A percentile compares a stretch with the other conserved stretches of the same genome.
Evolutionary conservation across 169 alveolate species (phyloP).

Genomic region (Eimeria necatrix): DNA sequence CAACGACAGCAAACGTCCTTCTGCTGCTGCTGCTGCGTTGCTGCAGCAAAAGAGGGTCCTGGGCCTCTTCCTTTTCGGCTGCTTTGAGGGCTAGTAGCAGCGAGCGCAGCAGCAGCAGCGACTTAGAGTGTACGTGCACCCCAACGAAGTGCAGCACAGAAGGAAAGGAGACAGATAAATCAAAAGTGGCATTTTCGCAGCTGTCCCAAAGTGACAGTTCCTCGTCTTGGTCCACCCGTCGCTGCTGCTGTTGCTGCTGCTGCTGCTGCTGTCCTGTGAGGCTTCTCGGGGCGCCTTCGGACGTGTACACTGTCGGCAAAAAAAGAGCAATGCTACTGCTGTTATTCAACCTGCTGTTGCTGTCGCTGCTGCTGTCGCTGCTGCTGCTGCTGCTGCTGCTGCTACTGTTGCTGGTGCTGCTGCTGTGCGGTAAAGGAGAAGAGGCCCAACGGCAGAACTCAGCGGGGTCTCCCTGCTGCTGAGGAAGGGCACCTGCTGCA

Average conservation of each 20-base stretch:
- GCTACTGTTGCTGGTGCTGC: not conserved
- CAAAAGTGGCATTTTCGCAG: not conserved
- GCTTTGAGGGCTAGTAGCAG: not conserved
- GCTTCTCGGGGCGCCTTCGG: not conserved
- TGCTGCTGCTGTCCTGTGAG: not conserved
- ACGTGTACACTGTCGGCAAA: not conserved
- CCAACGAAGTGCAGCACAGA: not conserved
- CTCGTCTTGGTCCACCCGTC: too few species aligned
- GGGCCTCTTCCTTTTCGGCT: not conserved
- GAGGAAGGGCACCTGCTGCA: not conserved
- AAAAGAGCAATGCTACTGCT: not conserved
- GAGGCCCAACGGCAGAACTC: not conserved
- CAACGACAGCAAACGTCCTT: conserved; percentile 8
- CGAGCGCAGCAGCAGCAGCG: conserved; percentile 11
- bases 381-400: not conserved
- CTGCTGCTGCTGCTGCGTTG: not conserved
- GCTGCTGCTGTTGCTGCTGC: not conserved
- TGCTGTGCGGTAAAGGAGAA: not conserved
- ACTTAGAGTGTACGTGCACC: conserved; percentile 16
- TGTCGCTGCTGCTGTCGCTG: not conserved
- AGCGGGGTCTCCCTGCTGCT: not conserved
- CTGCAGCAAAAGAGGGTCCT: not conserved
- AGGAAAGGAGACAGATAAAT: conserved; percentile 10
- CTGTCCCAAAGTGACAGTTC: not conserved
- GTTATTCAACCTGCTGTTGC: not conserved